Conservation (phyloP, 2,329 filamentous ascomycete genomes). For the Fusarium sp. region DNA sequence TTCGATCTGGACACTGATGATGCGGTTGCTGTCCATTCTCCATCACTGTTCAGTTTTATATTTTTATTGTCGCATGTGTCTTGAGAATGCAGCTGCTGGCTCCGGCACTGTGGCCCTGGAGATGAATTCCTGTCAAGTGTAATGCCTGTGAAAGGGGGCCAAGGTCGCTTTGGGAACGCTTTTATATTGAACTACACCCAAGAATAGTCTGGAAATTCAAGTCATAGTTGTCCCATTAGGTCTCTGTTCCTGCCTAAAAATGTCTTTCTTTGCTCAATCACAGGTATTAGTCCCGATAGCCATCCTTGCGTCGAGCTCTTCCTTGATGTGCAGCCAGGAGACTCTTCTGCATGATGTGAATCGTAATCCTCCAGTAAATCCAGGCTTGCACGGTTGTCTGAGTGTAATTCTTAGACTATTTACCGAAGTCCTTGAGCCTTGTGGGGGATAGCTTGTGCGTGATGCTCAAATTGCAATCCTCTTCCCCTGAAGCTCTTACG, state of each 20-base stretch:
- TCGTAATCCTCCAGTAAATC: too few relatives aligned
- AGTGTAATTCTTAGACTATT: accelerated
- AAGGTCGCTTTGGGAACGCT: background rate
- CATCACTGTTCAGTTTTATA: background rate
- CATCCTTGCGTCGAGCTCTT: background rate
- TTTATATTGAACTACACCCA: background rate
- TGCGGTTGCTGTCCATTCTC: background rate
- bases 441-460: background rate
- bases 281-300: background rate
- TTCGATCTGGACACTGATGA: background rate
- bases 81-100: too few relatives aligned
- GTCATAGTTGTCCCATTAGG: too few relatives aligned
- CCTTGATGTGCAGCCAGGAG: too few relatives aligned
- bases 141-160: background rate
- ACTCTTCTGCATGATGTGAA: background rate
- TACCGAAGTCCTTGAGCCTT: background rate
- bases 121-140: background rate
- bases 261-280: background rate
- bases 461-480: background rate
- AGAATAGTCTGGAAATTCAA: too few relatives aligned
- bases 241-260: background rate
- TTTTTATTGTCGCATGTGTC: accelerated
- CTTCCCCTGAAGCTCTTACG: background rate
- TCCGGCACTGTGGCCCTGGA: background rate
- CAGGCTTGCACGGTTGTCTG: accelerated